These are phyloP conservation scores for Thelephora aurantiotincta DNA, from an alignment of 768 basidiomycete species.

Conservation along the genomic window DNA sequence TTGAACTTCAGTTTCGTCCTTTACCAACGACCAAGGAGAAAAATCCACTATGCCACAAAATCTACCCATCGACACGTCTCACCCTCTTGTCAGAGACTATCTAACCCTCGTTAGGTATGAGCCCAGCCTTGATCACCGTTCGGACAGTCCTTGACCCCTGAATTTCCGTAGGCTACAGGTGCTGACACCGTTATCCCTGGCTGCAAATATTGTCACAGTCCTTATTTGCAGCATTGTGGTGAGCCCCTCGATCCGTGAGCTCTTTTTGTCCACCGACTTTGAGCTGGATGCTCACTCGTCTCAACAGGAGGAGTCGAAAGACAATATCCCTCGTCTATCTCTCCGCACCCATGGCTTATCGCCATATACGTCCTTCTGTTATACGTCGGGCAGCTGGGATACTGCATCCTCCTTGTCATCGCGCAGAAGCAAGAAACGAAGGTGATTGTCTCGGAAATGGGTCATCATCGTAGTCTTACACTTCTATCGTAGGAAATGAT, in stretches of 20 bases:
- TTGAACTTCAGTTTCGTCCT: too few species aligned
- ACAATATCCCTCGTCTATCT: slow-evolving; percentile 53
- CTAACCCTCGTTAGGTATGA: slow-evolving; percentile 44
- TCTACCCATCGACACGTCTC: slow-evolving; percentile 36
- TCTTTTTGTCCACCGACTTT: slow-evolving; percentile 1
- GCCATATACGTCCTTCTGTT: slow-evolving; percentile 45
- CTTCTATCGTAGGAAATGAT: slow-evolving; percentile 35
- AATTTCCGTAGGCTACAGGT: slow-evolving; percentile 52
- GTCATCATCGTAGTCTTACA: slow-evolving; percentile 1
- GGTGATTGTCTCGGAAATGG: slow-evolving; percentile 30
- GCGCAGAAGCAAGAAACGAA: slow-evolving; percentile 70
- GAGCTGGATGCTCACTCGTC: neutral
- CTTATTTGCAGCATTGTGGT: slow-evolving; percentile 55
- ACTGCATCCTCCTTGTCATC: slow-evolving; percentile 65
- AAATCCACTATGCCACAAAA: too few species aligned
- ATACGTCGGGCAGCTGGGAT: slow-evolving; percentile 61
- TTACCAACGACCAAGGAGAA: too few species aligned
- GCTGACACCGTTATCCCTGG: slow-evolving; percentile 69
- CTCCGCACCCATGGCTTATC: slow-evolving; percentile 45
- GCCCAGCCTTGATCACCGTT: neutral
- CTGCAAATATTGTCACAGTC: slow-evolving; percentile 64
- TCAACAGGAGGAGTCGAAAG: slow-evolving; percentile 32
- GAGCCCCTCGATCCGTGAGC: slow-evolving; percentile 34
- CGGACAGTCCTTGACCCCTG: neutral
- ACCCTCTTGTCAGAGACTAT: slow-evolving; percentile 52